Evolutionary conservation across 345 rosid species (phyloP), one percentile per base, ranked within the genome.

Genomic region (Rubroshorea leprosula): DNA sequence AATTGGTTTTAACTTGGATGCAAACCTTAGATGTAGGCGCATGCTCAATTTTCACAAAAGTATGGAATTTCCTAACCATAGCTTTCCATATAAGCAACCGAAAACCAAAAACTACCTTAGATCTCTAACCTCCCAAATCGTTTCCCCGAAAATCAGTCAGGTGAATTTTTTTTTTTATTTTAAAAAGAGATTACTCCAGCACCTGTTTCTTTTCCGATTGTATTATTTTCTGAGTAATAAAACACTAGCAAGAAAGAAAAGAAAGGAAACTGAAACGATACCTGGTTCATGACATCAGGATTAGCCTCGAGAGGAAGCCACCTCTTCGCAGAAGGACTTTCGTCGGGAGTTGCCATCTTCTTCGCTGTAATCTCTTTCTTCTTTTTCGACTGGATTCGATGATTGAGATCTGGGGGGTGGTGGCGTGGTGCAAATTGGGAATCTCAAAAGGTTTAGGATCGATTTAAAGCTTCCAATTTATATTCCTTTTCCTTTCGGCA

Each of bases 231-330:
- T 44, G n/a, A 44, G 47, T 16, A n/a, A 44, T 2, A 13, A 44
- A 44, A 1, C 47, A 44, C 4, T 9, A 13, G 17, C 47, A 7
- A 0, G 4, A 19, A 4, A 38, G 45, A 29, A 7, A 9, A 23
- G 6, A n/a, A 51, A 8, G 3, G 24, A 22, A 48, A 29, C 0
- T 9, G 24, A 19, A 24, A 29, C 4, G 24, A 44, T n/a, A 84
- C 99, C 99, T 89, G 99, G 77, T 89, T 89, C 91, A 93, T 89
- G 49, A 93, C 85, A 16, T 89, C 91, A 5, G 97, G 99, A 54
- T 93, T 93, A 66, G 99, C 96, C 80, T 93, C 99, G 38, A 93
- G 90, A 68, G 97, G 99, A 78, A 93, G 99, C 99, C 99, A 89
- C 72, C 83, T 73, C 80, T 87, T 86, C 49, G 87, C 68, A 51